phyloP scores from a whole-genome alignment of 1,284 basidiomycete species.

The Xerocomus nothofagi region DNA sequence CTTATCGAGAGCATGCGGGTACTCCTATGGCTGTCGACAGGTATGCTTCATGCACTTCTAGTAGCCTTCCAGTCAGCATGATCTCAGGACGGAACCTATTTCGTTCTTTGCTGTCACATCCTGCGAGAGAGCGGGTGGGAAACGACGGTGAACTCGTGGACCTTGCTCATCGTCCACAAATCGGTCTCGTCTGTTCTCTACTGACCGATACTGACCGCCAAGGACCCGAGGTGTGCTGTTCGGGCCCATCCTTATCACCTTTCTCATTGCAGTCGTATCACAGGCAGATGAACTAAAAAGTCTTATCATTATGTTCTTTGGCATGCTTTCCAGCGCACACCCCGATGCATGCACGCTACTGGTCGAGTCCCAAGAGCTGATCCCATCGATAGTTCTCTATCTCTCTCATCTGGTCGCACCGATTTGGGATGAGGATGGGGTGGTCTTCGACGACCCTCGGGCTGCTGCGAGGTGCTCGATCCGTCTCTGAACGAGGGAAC shows the following conservation, averaged over 20 bases:
- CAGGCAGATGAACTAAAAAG: conserved; percentile 46
- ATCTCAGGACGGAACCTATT: conserved; percentile 41
- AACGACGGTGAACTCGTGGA: conserved; percentile 24
- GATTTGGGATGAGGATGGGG: conserved; percentile 66
- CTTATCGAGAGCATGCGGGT: conserved; percentile 46
- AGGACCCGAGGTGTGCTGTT: conserved; percentile 43
- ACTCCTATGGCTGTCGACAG: conserved; percentile 55
- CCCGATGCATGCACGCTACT: conserved; percentile 51
- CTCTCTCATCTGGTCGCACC: conserved; percentile 51
- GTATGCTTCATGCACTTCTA: conserved; percentile 41
- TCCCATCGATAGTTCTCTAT: conserved; percentile 62
- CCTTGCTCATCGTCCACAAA: conserved; percentile 42
- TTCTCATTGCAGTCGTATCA: conserved; percentile 4
- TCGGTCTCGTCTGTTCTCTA: conserved; percentile 53
- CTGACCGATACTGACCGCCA: conserved; percentile 47
- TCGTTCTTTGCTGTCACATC: conserved; percentile 39
- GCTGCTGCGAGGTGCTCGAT: conserved; percentile 39
- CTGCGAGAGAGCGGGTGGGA: conserved; percentile 15
- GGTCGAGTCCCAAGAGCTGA: conserved; percentile 50
- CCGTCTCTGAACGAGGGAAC: background rate
- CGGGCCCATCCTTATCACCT: background rate
- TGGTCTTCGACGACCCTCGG: conserved; percentile 41
- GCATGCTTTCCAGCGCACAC: conserved; percentile 54
- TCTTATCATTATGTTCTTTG: conserved; percentile 55
- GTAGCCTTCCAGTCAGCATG: conserved; percentile 19